phyloP scores from a whole-genome alignment of 495 filamentous ascomycete species.

The Evernia prunastri region DNA sequence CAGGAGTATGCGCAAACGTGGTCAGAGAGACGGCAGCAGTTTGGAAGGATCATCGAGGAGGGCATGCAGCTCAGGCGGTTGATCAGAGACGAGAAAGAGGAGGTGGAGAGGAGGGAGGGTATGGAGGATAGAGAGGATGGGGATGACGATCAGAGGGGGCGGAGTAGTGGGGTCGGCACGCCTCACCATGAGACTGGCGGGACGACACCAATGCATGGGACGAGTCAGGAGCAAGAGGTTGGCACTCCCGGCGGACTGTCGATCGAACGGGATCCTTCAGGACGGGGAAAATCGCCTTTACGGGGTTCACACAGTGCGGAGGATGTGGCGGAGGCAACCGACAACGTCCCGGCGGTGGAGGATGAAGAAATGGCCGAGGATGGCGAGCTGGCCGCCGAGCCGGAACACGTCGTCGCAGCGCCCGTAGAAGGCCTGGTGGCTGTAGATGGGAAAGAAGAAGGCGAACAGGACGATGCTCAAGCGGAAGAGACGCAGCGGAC shows the following conservation, averaged over 20 bases:
- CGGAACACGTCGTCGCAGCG: constrained; percentile 25
- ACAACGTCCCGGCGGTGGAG: constrained; percentile 30
- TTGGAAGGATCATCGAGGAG: constrained; percentile 85
- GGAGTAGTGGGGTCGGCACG: constrained; percentile 53
- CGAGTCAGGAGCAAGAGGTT: constrained; percentile 36
- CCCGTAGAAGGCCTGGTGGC: constrained; percentile 37
- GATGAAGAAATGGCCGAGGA: constrained; percentile 56
- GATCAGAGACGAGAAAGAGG: constrained; percentile 95
- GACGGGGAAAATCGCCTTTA: constrained; percentile 36
- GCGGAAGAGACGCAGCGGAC: constrained; percentile 42
- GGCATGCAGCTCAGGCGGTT: constrained; percentile 74
- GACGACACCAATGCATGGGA: constrained; percentile 43
- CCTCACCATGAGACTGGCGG: constrained; percentile 54
- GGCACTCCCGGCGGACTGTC: constrained; percentile 33
- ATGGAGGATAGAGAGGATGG: constrained; percentile 70
- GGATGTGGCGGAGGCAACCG: constrained; percentile 28
- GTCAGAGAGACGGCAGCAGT: constrained; percentile 80
- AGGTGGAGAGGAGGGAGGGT: constrained; percentile 66
- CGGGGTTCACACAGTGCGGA: constrained; percentile 35
- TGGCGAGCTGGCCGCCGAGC: constrained; percentile 53
- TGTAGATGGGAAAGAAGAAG: constrained; percentile 41
- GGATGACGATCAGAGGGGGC: constrained; percentile 54
- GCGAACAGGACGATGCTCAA: constrained; percentile 43
- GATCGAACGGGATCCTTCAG: constrained; percentile 35
- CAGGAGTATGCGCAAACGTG: constrained; percentile 75